A percentile compares a stretch with the other conserved stretches of the same genome.
phyloP scores from a whole-genome alignment of 306 rosid species.

The Urtica urens region DNA sequence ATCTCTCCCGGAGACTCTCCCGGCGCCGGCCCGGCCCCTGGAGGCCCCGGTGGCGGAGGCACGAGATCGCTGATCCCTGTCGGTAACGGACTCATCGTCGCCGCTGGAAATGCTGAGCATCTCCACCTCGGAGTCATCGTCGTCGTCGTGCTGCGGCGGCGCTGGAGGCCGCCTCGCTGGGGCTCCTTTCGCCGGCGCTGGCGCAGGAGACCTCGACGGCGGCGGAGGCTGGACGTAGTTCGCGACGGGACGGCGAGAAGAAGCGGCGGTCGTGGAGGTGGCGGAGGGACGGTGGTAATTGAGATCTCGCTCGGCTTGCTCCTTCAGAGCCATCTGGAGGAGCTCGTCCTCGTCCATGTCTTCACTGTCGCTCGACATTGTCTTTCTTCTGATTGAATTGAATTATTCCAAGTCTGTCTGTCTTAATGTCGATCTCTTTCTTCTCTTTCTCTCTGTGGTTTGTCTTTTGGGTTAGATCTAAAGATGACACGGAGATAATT shows the following conservation, averaged over 20 bases:
- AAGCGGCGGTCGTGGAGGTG: too few relatives aligned
- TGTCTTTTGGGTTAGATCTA: neutral
- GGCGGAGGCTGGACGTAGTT: constrained; percentile 62
- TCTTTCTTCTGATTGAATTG: too few relatives aligned
- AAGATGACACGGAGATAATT: neutral
- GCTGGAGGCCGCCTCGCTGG: constrained; percentile 21
- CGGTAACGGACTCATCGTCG: constrained; percentile 61
- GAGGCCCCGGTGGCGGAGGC: constrained; percentile 18
- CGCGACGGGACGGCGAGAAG: constrained; percentile 68
- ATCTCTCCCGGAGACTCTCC: constrained; percentile 26
- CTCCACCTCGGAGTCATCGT: constrained; percentile 92
- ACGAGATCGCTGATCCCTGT: constrained; percentile 20
- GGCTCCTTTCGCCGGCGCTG: constrained; percentile 7
- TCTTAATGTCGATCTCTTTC: neutral
- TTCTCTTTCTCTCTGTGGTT: neutral
- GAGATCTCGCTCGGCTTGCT: constrained; percentile 71
- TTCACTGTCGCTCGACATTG: constrained; percentile 85
- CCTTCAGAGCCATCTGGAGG: constrained; percentile 87
- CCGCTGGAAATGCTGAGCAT: constrained; percentile 99
- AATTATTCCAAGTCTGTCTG: neutral
- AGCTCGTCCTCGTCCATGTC: constrained; percentile 81
- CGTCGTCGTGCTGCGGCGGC: constrained; percentile 41
- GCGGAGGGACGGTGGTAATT: constrained; percentile 45
- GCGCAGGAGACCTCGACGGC: neutral
- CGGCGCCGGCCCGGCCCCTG: constrained; percentile 22